Evolutionary conservation across 352 stramenopile species (phyloP).

Genomic region (Thalassiosira livingstoniorum): DNA sequence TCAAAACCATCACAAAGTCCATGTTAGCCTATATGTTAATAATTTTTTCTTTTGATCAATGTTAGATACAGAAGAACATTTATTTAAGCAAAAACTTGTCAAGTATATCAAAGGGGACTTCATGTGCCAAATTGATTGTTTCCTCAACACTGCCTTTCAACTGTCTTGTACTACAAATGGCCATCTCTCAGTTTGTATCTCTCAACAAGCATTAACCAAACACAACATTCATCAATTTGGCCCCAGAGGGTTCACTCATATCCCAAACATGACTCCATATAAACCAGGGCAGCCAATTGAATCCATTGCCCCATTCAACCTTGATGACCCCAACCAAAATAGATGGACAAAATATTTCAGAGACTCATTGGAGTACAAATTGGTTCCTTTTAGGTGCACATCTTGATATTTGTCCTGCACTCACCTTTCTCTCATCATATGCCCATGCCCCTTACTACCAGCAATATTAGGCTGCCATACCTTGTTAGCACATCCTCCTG

Average conservation of each 20-base stretch:
- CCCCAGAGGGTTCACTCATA: constrained; percentile 2
- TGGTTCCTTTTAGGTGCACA: constrained; percentile 15
- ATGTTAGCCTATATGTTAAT: constrained; percentile 16
- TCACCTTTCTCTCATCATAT: too few species aligned
- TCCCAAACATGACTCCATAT: constrained; percentile 39
- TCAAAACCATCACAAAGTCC: too few species aligned
- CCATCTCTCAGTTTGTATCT: constrained; percentile 21
- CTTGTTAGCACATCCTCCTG: not conserved
- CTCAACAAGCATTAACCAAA: constrained; percentile 34
- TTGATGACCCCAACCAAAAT: constrained; percentile 11
- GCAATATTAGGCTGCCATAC: too few species aligned
- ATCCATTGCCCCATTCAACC: constrained; percentile 8
- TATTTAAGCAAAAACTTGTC: not conserved
- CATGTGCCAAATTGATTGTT: constrained; percentile 28
- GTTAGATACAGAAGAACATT: constrained; percentile 1
- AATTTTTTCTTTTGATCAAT: constrained; percentile 18
- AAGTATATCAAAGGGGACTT: constrained; percentile 22
- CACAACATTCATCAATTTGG: constrained; percentile 24
- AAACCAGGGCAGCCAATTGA: constrained; percentile 31
- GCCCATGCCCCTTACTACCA: too few species aligned
- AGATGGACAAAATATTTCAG: constrained; percentile 18
- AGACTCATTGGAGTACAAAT: constrained; percentile 26
- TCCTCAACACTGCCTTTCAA: constrained; percentile 27
- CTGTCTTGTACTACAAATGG: constrained; percentile 7
- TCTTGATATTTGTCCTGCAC: not conserved